phyloP scores from a whole-genome alignment of 192 early-diverging fungal genomes.

The Phlyctochytrium planicorne region DNA sequence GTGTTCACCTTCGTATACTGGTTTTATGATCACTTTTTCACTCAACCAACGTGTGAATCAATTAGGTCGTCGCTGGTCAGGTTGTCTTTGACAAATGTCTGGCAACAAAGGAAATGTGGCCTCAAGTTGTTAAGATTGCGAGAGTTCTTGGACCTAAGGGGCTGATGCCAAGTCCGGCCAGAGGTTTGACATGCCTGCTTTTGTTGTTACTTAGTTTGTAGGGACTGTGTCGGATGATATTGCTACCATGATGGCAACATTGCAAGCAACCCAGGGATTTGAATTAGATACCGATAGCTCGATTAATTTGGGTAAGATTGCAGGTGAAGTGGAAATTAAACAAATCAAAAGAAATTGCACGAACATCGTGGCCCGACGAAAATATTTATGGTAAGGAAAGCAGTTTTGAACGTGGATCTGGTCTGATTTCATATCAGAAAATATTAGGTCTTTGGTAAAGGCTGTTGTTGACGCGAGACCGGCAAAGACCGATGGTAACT shows the following conservation, averaged over 20 bases:
- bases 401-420: too few relatives aligned
- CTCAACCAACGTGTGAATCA: conserved; percentile 10
- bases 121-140: conserved; percentile 83
- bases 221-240: conserved; percentile 80
- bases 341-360: conserved; percentile 4
- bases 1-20: conserved; percentile 19
- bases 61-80: conserved; percentile 49
- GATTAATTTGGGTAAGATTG: conserved; percentile 57
- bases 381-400: conserved; percentile 32
- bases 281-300: conserved; percentile 71
- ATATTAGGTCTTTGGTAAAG: conserved; percentile 34
- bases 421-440: too few relatives aligned
- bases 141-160: conserved; percentile 89
- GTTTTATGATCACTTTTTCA: too few relatives aligned
- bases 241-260: conserved; percentile 54
- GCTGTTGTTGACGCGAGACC: conserved; percentile 28
- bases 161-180: conserved; percentile 84
- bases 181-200: conserved; percentile 27
- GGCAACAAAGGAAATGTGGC: conserved; percentile 86
- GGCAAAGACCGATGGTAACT: conserved; percentile 40
- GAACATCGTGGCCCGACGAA: conserved; percentile 32
- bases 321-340: neutral
- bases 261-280: conserved; percentile 73
- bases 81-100: conserved; percentile 82
- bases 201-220: conserved; percentile 2